Evolutionary conservation across 2,329 filamentous ascomycete species (phyloP), one percentile per base, ranked within the genome.

Genomic region (Fusarium decemcellulare): DNA sequence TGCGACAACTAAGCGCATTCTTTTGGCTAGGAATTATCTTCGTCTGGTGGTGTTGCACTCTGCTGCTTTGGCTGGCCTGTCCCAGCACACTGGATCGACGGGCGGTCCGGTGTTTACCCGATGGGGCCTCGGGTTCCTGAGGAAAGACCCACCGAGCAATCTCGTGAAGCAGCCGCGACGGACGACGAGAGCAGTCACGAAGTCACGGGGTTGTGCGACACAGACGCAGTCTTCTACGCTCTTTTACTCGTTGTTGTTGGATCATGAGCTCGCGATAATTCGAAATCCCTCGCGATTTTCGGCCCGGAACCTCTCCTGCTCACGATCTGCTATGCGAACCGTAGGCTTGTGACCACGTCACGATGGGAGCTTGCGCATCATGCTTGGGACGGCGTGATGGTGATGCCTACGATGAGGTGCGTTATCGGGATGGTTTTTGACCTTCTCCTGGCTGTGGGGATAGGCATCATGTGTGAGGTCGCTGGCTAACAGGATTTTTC

Each of bases 281-380:
- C 10, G 46, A 44, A 37, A 36, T 12, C 29, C 15, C 48, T 43
- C 37, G 47, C 60, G 53, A 62, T 55, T 64, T 39, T 53, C 48
- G 27, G 42, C 46, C 32, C 55, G 29, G 48, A 52, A 42, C 59
- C 57, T 54, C 42, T 23, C 34, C 37, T 16, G 23, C 39, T n/a
- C 44, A 44, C 54, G 58, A 68, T 63, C 50, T 71, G 72, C 64
- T 71, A 71, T 75, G 72, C 64, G 61, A 68, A 62, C 54, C 47
- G 58, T 61, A 53, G 44, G 56, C 60, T 61, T 64, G 57, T 60
- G 55, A 60, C 54, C 48, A 73, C 61, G 60, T 55, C 47, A 78
- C 53, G 65, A 91, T 91, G 89, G 89, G 89, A 63, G 83, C 83
- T 77, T 91, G 88, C 78, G 82, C 85, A 65, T 90, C 88, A 59